These are phyloP conservation scores for Cocos nucifera DNA, from an alignment of 176 grass and related monocot species.

Conservation along the genomic window DNA sequence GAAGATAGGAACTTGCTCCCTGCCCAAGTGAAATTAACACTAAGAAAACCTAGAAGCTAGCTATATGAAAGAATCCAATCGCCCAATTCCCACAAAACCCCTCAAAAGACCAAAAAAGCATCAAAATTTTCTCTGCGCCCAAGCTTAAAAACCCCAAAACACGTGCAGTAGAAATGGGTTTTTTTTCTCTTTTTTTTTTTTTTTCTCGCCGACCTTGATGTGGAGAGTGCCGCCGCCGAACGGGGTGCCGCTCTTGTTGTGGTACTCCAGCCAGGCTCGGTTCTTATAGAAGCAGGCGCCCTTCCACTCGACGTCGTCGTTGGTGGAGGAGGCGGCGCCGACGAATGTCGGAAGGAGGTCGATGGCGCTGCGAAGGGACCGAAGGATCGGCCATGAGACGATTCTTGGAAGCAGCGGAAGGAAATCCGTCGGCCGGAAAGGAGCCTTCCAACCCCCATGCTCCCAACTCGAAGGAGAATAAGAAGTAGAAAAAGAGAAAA, in stretches of 20 bases:
- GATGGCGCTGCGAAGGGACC: conserved; percentile 39
- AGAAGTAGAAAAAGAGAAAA: too few relatives aligned
- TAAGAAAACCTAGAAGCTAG: too few relatives aligned
- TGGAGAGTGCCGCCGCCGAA: conserved; percentile 23
- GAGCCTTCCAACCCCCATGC: conserved; percentile 12
- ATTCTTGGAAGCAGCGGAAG: conserved; percentile 64
- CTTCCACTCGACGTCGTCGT: conserved; percentile 50
- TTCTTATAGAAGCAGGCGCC: conserved; percentile 94
- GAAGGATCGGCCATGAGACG: conserved; percentile 40
- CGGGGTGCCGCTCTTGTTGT: conserved; percentile 14
- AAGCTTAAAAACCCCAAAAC: too few relatives aligned
- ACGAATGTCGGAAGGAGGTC: conserved; percentile 84
- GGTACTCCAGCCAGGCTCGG: conserved; percentile 33
- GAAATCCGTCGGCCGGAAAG: conserved; percentile 47
- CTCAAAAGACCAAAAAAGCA: not conserved
- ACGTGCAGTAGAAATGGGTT: too few relatives aligned
- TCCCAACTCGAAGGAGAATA: too few relatives aligned
- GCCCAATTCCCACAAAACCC: not conserved
- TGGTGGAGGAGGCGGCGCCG: conserved; percentile 34
- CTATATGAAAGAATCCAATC: too few relatives aligned
- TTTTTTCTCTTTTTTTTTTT: not conserved
- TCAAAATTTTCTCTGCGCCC: not conserved
- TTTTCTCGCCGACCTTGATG: conserved; percentile 3
- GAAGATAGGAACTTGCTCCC: not conserved
- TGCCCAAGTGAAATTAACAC: not conserved